A percentile compares a stretch with the other conserved stretches of the same genome.
These are phyloP conservation scores for Dysphania ambrosioides DNA, from an alignment of 148 eudicot genomes.

Conservation along the genomic window DNA sequence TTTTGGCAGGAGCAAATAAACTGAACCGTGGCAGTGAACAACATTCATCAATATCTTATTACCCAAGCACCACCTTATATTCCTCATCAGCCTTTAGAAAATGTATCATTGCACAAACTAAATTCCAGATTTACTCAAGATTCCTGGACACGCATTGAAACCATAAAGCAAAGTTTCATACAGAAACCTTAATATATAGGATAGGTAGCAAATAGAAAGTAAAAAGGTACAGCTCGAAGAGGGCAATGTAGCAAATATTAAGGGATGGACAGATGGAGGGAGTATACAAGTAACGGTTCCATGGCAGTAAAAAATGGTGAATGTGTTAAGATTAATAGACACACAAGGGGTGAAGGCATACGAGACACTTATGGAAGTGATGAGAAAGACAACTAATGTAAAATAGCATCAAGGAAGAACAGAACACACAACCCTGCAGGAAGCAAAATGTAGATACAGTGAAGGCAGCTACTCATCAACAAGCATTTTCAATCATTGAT, in stretches of 20 bases:
- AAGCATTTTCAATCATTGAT: not conserved
- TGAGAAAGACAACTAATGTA: not conserved
- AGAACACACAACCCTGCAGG: not conserved
- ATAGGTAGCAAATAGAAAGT: not conserved
- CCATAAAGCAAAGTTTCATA: not conserved
- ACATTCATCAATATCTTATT: not conserved
- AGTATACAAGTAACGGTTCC: not conserved
- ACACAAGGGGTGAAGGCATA: not conserved
- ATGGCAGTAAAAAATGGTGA: not conserved
- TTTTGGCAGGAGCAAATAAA: not conserved
- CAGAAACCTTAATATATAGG: too few species aligned
- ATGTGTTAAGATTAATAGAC: not conserved
- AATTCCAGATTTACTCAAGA: not conserved
- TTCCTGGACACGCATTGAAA: not conserved
- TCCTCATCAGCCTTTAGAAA: not conserved
- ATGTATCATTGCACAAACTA: not conserved
- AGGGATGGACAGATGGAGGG: too few species aligned
- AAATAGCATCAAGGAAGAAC: not conserved
- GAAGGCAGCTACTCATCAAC: not conserved
- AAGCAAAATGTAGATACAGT: not conserved
- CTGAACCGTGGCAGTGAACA: slow-evolving; percentile 12
- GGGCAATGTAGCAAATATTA: not conserved
- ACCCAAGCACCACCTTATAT: not conserved
- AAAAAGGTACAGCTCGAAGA: not conserved
- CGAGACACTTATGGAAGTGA: not conserved